Base-by-base conservation (phyloP, 108 stramenopile species). In the Nitzschia sp. region DNA sequence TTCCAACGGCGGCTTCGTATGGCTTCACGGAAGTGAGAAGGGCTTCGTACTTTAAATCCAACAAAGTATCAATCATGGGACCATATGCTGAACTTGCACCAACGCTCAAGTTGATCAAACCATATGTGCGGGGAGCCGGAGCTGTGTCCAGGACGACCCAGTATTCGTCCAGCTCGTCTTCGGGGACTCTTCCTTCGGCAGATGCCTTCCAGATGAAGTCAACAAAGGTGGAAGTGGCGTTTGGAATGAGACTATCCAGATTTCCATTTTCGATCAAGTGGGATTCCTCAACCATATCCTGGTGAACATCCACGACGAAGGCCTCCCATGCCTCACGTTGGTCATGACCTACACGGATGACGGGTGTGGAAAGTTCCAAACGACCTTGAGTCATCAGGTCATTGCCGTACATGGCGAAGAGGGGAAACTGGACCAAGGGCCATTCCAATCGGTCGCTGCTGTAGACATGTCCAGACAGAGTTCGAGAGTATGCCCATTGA, bases 181-280 rank as follows among this genome's bases (percentile, higher is more conserved):
- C 63, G 2, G 20, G 14, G 5, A 50, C 37, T 10, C 20, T 6
- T 26, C 63, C 63, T 15, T 46, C 26, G 10, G 15, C 2, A 1
- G 44, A 3, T 1, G 10, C n/a, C 44, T 15, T 20, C 7, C 3
- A 24, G 5, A 63, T 50, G 46, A 21, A 15, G 10, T 20, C 15
- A 50, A 21, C 15, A 29, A 50, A 63, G 43, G n/a, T 50, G 46
- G 10, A 20, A 34, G 29, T 34, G 1, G 29, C 29, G 5, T 34
- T 34, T 3, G 11, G 14, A 29, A 20, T 63, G 3, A 63, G 19
- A 11, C 26, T 14, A 8, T 63, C 63, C 14, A 63, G 44, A 50
- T 63, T 63, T 15, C 63, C 63, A 50, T 63, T 22, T 38, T 63
- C 3, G 24, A 25, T 22, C 63, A 50, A 50, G 46, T 63, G 63